phyloP scores from a whole-genome alignment of 257 asterid genomes.

The Solanum chaucha region DNA sequence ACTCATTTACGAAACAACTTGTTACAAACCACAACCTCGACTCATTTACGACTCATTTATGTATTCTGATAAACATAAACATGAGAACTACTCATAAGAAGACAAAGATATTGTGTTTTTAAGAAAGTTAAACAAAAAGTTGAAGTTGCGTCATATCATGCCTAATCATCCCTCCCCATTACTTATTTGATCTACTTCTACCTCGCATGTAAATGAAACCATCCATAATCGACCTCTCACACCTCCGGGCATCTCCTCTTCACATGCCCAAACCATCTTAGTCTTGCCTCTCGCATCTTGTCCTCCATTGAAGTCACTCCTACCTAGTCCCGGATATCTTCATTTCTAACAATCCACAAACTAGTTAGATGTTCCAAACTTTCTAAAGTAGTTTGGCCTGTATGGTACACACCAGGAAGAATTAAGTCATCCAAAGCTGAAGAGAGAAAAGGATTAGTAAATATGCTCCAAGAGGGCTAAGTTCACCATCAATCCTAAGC shows the following conservation, averaged over 20 bases:
- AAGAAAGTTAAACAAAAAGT: neutral
- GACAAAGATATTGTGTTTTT: too few relatives aligned
- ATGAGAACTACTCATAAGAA: too few relatives aligned
- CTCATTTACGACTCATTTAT: too few relatives aligned
- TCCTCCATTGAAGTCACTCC: neutral
- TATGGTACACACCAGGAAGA: neutral
- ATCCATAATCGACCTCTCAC: neutral
- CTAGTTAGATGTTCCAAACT: neutral
- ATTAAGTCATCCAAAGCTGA: neutral
- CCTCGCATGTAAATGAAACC: too few relatives aligned
- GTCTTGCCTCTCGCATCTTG: neutral
- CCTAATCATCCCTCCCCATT: neutral
- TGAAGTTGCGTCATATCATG: neutral
- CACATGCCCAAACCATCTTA: neutral
- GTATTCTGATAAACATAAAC: too few relatives aligned
- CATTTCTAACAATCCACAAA: neutral
- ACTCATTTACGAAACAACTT: too few relatives aligned
- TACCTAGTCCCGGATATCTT: neutral
- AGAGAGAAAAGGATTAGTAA: neutral
- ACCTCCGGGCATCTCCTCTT: neutral
- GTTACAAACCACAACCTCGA: too few relatives aligned
- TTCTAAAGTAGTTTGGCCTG: neutral
- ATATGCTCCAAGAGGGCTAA: neutral
- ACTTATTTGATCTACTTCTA: neutral
- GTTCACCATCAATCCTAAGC: neutral